Evolutionary conservation across 768 basidiomycete genomes (phyloP), one percentile per base, ranked within the genome.

Genomic region (Grammothele lineata): DNA sequence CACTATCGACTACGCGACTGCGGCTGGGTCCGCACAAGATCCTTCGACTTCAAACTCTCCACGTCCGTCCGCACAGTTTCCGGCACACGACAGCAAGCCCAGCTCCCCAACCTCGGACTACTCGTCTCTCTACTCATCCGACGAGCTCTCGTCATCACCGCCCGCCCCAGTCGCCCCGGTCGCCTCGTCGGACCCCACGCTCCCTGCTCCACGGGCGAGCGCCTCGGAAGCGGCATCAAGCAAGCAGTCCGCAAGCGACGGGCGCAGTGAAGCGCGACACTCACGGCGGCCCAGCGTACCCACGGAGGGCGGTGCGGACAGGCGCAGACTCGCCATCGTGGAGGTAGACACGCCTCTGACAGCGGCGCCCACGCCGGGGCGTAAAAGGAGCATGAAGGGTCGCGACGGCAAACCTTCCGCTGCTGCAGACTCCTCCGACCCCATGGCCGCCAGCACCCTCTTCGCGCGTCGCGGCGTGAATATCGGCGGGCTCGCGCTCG

Each of bases 281-380:
- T 54, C 68, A 48, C 69, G 69, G 15, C 72, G 81, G 49, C 68
- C 76, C 23, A 78, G 74, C 55, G 64, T 71, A 15, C 80, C 76
- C 17, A 77, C 83, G 1, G 74, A 78, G 59, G 80, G 79, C 49
- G 74, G 77, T 55, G 67, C 74, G 43, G 84, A 85, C 66, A 76
- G 83, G 57, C 73, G 85, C 40, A 71, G 83, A 48, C 67, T 85
- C 40, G 82, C 82, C 36, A 79, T 87, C 51, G 77, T 87, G 32
- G 73, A 85, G 64, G 71, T 81, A 72, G 76, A 78, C 63, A 45
- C 68, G 32, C 56, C 66, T 22, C 47, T 57, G 37, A 46, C 49
- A 50, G 57, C 63, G 51, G 43, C 52, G 52, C 46, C 57, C 50
- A 48, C 52, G 21, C 17, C 36, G 5, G 30, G 23, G 44, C 64